Conservation (phyloP, 225 moss, liverwort and hornwort genomes). For the Neckera pumila region DNA sequence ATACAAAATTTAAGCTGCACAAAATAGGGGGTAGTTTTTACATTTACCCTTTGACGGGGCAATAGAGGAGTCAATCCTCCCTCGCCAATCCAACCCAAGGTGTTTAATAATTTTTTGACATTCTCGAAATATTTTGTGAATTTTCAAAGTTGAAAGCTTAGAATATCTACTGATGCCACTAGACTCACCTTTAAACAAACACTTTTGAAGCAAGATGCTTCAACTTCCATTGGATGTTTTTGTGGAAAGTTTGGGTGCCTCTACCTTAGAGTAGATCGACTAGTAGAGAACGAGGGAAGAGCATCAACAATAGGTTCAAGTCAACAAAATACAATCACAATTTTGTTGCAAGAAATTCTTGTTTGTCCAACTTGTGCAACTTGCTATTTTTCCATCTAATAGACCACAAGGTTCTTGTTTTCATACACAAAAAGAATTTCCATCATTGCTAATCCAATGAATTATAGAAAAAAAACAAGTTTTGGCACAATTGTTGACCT, state of each 20-base stretch:
- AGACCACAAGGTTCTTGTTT: background rate
- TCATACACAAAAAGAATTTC: background rate
- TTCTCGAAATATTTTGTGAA: accelerated
- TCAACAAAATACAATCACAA: too few species aligned
- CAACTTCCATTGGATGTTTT: background rate
- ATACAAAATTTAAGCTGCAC: too few species aligned
- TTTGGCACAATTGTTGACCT: accelerated
- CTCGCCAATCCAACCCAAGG: too few species aligned
- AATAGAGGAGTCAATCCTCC: too few species aligned
- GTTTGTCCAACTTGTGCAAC: accelerated
- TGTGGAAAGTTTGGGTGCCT: accelerated
- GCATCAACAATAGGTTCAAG: background rate
- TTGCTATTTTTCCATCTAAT: background rate
- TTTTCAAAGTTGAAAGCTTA: background rate
- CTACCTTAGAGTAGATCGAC: background rate
- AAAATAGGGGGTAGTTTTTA: too few species aligned
- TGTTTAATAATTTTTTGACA: accelerated
- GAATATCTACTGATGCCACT: too few species aligned
- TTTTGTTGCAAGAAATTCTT: background rate
- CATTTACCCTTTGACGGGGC: too few species aligned
- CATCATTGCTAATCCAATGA: background rate
- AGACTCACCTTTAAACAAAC: background rate
- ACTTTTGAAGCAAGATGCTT: background rate
- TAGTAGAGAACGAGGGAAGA: background rate
- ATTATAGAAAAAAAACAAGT: background rate